These are phyloP conservation scores for Schizothecium vesticola DNA, from an alignment of 495 filamentous ascomycete species.

Conservation along the genomic window DNA sequence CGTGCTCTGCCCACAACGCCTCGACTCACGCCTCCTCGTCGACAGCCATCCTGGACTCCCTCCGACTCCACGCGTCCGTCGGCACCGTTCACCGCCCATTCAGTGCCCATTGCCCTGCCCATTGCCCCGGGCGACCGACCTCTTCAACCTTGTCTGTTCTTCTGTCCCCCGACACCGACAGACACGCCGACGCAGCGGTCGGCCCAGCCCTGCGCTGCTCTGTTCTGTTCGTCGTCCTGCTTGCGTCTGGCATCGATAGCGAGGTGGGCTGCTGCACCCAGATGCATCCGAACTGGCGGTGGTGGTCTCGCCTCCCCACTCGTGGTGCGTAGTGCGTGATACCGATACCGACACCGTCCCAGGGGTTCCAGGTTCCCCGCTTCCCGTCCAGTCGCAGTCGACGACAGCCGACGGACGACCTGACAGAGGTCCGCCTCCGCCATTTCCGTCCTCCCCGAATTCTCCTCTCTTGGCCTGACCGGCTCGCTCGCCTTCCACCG, in stretches of 20 bases:
- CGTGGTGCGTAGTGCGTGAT: conserved; percentile 19
- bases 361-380: conserved; percentile 6
- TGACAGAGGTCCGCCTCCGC: background rate
- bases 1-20: background rate
- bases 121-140: background rate
- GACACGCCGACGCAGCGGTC: too few relatives aligned
- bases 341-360: background rate
- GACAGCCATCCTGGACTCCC: background rate
- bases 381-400: conserved; percentile 3
- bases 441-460: background rate
- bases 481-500: background rate
- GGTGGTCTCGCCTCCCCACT: conserved; percentile 21
- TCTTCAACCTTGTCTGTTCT: background rate
- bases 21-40: background rate
- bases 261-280: background rate
- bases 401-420: background rate
- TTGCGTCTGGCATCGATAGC: background rate
- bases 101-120: background rate
- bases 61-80: background rate
- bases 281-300: conserved; percentile 23
- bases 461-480: background rate
- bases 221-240: background rate
- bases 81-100: background rate
- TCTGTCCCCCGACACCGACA: too few relatives aligned
- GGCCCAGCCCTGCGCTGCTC: too few relatives aligned